A percentile compares a stretch with the other conserved stretches of the same genome.
These are phyloP conservation scores for Metarhizium anisopliae DNA, from an alignment of 2,329 filamentous ascomycete genomes.

Conservation along the genomic window DNA sequence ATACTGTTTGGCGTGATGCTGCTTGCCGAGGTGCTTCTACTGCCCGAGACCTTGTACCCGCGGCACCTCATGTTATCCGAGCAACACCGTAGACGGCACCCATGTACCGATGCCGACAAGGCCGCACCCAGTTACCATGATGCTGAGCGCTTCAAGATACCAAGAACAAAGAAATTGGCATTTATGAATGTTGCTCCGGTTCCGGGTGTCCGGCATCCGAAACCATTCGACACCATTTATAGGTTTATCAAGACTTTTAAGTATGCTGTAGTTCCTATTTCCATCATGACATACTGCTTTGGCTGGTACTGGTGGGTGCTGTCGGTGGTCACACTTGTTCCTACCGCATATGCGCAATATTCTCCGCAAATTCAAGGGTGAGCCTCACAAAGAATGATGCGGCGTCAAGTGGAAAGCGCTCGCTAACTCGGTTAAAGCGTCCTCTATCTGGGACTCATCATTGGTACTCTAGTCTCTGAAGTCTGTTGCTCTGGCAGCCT, in stretches of 20 bases:
- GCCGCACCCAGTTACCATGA: background rate
- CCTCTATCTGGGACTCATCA: constrained; percentile 42
- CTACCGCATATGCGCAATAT: constrained; percentile 40
- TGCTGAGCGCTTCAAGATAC: background rate
- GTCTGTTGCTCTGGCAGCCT: constrained; percentile 41
- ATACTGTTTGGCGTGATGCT: constrained; percentile 41
- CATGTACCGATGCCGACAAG: background rate
- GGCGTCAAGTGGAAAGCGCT: background rate
- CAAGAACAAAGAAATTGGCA: constrained; percentile 32
- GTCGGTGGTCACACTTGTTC: constrained; percentile 42
- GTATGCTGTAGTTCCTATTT: constrained; percentile 34
- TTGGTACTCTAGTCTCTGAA: constrained; percentile 38
- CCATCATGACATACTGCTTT: constrained; percentile 41
- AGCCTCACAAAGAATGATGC: background rate
- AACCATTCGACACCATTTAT: constrained; percentile 33
- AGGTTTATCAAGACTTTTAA: constrained; percentile 38
- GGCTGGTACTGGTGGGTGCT: constrained; percentile 50
- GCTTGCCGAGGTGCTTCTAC: constrained; percentile 34
- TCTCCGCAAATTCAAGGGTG: constrained; percentile 38
- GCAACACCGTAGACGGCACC: constrained; percentile 10
- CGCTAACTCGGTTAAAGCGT: constrained; percentile 20
- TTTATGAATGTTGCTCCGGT: constrained; percentile 36
- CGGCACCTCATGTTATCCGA: constrained; percentile 35
- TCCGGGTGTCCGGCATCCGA: constrained; percentile 42
- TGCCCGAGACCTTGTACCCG: constrained; percentile 49